A percentile compares a stretch with the other conserved stretches of the same genome.
phyloP scores from a whole-genome alignment of 768 basidiomycete genomes.

The Imleria badia region DNA sequence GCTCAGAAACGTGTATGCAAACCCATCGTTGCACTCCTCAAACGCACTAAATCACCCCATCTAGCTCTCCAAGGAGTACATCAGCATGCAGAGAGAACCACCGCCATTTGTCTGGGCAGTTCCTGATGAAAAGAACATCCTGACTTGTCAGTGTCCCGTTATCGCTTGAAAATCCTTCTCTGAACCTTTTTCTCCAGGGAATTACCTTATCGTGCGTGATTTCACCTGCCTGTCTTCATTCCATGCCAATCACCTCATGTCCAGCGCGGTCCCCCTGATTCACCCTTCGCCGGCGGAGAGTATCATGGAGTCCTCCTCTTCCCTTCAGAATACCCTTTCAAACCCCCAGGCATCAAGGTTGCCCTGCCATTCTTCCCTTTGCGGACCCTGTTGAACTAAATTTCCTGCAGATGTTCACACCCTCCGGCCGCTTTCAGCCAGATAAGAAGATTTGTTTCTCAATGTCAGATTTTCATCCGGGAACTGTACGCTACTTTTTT shows the following conservation, averaged over 20 bases:
- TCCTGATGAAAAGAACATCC: constrained; percentile 97
- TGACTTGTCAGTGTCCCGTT: constrained; percentile 69
- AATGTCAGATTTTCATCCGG: constrained; percentile 95
- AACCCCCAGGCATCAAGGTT: constrained; percentile 95
- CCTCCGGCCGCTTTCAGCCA: constrained; percentile 86
- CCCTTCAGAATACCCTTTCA: constrained; percentile 94
- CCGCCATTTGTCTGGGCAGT: constrained; percentile 96
- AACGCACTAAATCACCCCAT: background rate
- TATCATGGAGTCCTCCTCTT: constrained; percentile 93
- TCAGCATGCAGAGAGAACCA: constrained; percentile 87
- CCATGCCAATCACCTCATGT: constrained; percentile 5
- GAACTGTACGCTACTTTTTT: constrained; percentile 57
- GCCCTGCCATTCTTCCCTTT: constrained; percentile 14
- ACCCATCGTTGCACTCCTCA: constrained; percentile 10
- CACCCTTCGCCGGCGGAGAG: constrained; percentile 88
- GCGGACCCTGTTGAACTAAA: constrained; percentile 7
- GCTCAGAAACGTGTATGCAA: constrained; percentile 75
- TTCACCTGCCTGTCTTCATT: background rate
- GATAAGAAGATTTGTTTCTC: constrained; percentile 98
- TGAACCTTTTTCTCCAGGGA: constrained; percentile 58
- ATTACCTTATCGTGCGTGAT: constrained; percentile 81
- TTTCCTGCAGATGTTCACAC: constrained; percentile 77
- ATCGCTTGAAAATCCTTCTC: constrained; percentile 2
- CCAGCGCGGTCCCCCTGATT: constrained; percentile 92
- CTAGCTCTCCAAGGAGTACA: constrained; percentile 85